Evolutionary conservation across 352 stramenopile genomes (phyloP).

Genomic region (Phytophthora meadii): DNA sequence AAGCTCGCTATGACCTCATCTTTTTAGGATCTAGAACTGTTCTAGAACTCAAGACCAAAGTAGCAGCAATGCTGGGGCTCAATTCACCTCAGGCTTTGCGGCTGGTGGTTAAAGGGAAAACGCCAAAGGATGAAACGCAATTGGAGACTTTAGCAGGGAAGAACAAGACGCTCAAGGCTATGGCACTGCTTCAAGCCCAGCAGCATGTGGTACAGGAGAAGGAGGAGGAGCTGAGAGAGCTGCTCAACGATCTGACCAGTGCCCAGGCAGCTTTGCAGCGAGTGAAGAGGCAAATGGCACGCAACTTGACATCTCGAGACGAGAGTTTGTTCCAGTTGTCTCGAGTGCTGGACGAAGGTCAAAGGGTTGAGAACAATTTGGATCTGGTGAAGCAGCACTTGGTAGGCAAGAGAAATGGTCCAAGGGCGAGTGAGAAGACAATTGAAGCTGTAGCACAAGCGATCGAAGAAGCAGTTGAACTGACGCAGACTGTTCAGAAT

Average conservation of each 20-base stretch:
- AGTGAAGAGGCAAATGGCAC: conserved; percentile 52
- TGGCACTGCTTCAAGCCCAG: conserved; percentile 69
- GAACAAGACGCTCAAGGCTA: conserved; percentile 63
- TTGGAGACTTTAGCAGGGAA: conserved; percentile 26
- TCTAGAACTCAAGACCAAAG: conserved; percentile 53
- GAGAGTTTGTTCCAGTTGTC: conserved; percentile 59
- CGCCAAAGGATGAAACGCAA: conserved; percentile 42
- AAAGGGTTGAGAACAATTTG: conserved; percentile 51
- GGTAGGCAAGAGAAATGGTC: conserved; percentile 12
- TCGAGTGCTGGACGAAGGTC: conserved; percentile 45
- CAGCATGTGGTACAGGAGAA: conserved; percentile 71
- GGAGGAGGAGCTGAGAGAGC: conserved; percentile 62
- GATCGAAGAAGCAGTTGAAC: conserved; percentile 31
- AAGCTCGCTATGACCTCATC: conserved; percentile 65
- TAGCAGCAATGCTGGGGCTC: conserved; percentile 57
- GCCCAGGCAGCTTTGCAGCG: conserved; percentile 39
- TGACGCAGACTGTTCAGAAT: conserved; percentile 30
- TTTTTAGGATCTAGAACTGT: conserved; percentile 38
- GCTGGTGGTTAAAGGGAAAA: conserved; percentile 74
- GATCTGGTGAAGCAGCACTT: conserved; percentile 62
- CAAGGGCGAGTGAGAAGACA: conserved; percentile 30
- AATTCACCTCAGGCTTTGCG: conserved; percentile 45
- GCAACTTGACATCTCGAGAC: conserved; percentile 59
- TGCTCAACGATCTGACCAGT: conserved; percentile 69
- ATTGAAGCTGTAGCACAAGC: conserved; percentile 33